Evolutionary conservation across 345 rosid genomes (phyloP).

Genomic region (Brassica incana): DNA sequence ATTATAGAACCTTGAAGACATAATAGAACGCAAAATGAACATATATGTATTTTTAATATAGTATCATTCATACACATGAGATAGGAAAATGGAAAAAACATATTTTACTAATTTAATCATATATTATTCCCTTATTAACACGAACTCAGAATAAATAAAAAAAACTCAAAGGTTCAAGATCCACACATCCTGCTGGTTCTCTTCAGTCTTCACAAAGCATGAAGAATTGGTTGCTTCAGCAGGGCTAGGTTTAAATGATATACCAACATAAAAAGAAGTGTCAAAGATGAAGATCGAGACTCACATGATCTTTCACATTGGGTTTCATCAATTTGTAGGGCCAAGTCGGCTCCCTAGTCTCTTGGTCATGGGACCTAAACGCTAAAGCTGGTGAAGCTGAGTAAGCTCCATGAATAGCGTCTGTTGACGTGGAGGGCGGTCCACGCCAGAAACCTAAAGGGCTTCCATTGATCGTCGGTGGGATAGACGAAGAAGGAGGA

Average conservation of each 20-base stretch:
- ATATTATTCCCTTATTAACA: not conserved
- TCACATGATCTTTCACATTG: conserved; percentile 73
- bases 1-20: conserved; percentile 14
- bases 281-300: conserved; percentile 97
- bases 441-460: conserved; percentile 71
- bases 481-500: conserved; percentile 28
- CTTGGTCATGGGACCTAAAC: conserved; percentile 33
- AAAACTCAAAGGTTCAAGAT: conserved; percentile 23
- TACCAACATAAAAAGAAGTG: not conserved
- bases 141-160: conserved; percentile 28
- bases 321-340: conserved; percentile 44
- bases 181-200: conserved; percentile 27
- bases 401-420: conserved; percentile 30
- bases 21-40: conserved; percentile 27
- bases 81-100: conserved; percentile 1
- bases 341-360: conserved; percentile 25
- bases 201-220: not conserved
- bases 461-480: conserved; percentile 66
- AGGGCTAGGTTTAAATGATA: conserved; percentile 23
- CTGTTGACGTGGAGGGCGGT: conserved; percentile 48
- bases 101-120: conserved; percentile 6
- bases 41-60: not conserved
- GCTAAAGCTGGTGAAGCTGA: conserved; percentile 16
- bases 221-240: conserved; percentile 29
- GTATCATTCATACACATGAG: conserved; percentile 4